Evolutionary conservation across 2,329 filamentous ascomycete genomes (phyloP), one percentile per base, ranked within the genome.

Genomic region (Botrytis porri): DNA sequence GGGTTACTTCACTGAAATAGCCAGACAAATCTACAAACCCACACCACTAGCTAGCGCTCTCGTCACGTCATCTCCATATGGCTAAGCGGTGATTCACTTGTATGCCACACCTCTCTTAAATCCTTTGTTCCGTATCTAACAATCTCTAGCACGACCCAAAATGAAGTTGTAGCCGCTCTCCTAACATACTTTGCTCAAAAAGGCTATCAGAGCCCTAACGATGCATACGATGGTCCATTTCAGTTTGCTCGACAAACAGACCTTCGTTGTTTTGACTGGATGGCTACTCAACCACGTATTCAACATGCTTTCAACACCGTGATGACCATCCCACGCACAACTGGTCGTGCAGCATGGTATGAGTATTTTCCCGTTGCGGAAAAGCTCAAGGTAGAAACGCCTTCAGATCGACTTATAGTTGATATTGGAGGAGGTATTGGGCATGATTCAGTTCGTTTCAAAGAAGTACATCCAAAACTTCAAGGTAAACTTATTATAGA

Each of bases 231-330:
- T 57, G 67, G 69, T 14, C 74, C 73, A 4, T 76, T 76, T 20
- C 75, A 76, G 54, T 74, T 65, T 59, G n/a, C 64, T 20, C 60
- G 61, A 25, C 59, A 72, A 10, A 76, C 69, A 2, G 70, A 75
- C 14, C 70, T 74, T 16, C 75, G 76, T 39, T 32, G 18, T 29
- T 76, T 76, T 45, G 74, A 75, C 8, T 75, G 72, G 70, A 22
- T 75, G 3, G 74, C 72, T 32, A 74, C 64, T 8, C 63, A 74
- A 14, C 69, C 75, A 14, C 48, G 29, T 12, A 69, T 73, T 1
- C 75, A 76, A 63, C 45, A 75, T 14, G 73, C 74, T 39, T 75
- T 75, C 48, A 75, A 75, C 25, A 61, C 73, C 9, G n/a, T 73
- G 1, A 76, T 76, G 75, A 51, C 18, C 6, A 71, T 76, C 5